phyloP scores from a whole-genome alignment of 2,329 filamentous ascomycete genomes.

The Thelonectria rubi region DNA sequence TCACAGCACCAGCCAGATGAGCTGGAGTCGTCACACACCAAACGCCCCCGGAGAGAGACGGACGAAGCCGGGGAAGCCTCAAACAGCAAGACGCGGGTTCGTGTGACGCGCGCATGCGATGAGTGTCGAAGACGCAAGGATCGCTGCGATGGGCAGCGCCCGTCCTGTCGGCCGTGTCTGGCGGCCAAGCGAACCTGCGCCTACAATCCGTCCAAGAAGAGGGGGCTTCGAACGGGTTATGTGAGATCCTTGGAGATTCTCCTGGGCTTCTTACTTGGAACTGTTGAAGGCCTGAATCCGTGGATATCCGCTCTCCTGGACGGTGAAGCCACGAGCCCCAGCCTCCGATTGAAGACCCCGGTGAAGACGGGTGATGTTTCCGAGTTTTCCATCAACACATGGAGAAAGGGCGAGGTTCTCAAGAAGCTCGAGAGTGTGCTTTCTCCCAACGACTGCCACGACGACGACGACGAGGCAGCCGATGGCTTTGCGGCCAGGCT shows the following conservation, averaged over 20 bases:
- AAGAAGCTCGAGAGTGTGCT: slow-evolving; percentile 9
- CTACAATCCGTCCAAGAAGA: slow-evolving; percentile 25
- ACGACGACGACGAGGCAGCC: slow-evolving; percentile 17
- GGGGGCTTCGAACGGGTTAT: slow-evolving; percentile 26
- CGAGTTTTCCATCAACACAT: slow-evolving; percentile 8
- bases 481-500: slow-evolving; percentile 15
- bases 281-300: slow-evolving; percentile 14
- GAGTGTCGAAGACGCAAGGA: slow-evolving; percentile 27
- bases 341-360: neutral
- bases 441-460: neutral
- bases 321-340: neutral
- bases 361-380: neutral
- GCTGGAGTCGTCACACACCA: neutral
- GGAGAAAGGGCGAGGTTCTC: slow-evolving; percentile 15
- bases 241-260: slow-evolving; percentile 27
- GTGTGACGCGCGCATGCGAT: slow-evolving; percentile 22
- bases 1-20: slow-evolving; percentile 5
- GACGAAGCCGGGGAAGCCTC: slow-evolving; percentile 5
- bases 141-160: slow-evolving; percentile 25
- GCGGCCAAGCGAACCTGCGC: slow-evolving; percentile 9
- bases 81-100: neutral
- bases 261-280: slow-evolving; percentile 14
- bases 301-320: slow-evolving; percentile 20
- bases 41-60: slow-evolving; percentile 2
- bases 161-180: slow-evolving; percentile 16